Evolutionary conservation across 2,329 filamentous ascomycete species (phyloP).

Genomic region (Aspergillus arachidicola): DNA sequence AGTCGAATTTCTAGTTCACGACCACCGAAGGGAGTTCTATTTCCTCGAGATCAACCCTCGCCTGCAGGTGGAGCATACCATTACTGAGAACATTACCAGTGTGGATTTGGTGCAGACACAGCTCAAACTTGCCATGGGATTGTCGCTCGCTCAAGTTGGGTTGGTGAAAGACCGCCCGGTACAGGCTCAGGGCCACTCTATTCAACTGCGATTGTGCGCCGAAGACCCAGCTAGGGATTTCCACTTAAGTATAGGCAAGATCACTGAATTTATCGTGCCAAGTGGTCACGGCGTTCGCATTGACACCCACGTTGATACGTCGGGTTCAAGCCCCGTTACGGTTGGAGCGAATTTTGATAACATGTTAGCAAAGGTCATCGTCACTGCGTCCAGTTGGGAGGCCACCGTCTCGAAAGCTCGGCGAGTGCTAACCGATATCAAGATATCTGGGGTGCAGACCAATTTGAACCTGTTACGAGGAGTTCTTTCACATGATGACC

Average conservation of each 20-base stretch:
- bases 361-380: conserved; percentile 61
- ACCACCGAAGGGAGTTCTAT: conserved; percentile 53
- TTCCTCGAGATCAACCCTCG: conserved; percentile 65
- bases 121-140: conserved; percentile 57
- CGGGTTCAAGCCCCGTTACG: conserved; percentile 40
- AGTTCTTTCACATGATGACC: conserved; percentile 55
- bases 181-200: conserved; percentile 34
- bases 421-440: conserved; percentile 58
- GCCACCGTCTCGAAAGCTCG: conserved; percentile 56
- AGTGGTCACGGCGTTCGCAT: conserved; percentile 60
- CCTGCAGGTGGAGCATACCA: conserved; percentile 64
- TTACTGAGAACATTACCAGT: conserved; percentile 59
- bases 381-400: conserved; percentile 58
- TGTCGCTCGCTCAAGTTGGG: conserved; percentile 41
- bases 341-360: conserved; percentile 62
- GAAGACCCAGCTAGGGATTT: conserved; percentile 58
- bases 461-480: conserved; percentile 59
- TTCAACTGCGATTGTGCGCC: conserved; percentile 61
- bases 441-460: conserved; percentile 60
- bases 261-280: conserved; percentile 57
- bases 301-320: conserved; percentile 57
- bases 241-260: conserved; percentile 62
- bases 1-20: conserved; percentile 65
- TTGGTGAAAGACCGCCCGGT: conserved; percentile 26
- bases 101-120: conserved; percentile 60